These are phyloP conservation scores for Asterionellopsis glacialis DNA, from an alignment of 108 stramenopile species.

Conservation along the genomic window DNA sequence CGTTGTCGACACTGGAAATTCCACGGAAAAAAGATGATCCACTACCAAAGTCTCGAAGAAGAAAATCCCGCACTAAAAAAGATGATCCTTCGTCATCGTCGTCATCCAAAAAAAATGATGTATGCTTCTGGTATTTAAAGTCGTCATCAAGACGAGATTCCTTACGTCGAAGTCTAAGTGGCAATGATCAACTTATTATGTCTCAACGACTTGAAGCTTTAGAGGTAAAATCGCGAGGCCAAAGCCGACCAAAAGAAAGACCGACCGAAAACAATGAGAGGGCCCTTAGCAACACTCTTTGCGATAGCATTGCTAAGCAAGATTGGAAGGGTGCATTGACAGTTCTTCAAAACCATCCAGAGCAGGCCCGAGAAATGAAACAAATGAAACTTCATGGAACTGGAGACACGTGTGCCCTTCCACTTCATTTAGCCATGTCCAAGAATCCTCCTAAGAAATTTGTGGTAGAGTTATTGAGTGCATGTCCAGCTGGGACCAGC, in stretches of 20 bases:
- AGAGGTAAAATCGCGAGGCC: background rate
- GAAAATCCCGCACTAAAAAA: no score
- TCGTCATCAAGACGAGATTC: no score
- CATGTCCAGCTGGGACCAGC: constrained; percentile 6
- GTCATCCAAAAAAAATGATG: no score
- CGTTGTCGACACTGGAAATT: no score
- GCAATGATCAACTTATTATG: no score
- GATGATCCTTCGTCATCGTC: no score
- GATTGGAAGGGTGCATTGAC: constrained; percentile 1
- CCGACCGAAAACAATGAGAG: background rate
- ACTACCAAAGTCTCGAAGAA: no score
- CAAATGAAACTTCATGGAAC: background rate
- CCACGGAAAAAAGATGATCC: no score
- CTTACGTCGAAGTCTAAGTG: no score
- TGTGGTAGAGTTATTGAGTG: constrained; percentile 7
- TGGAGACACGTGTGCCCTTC: background rate
- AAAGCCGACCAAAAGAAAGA: background rate
- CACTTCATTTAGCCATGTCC: constrained; percentile 1
- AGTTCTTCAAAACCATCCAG: background rate
- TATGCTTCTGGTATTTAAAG: no score
- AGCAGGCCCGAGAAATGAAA: constrained; percentile 2
- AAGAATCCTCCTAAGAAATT: constrained; percentile 7
- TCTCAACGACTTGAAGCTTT: background rate
- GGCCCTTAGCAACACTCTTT: background rate
- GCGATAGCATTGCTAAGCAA: background rate